Conservation (phyloP, 1,139 yeast species). For the Debaryomyces robertsiae region DNA sequence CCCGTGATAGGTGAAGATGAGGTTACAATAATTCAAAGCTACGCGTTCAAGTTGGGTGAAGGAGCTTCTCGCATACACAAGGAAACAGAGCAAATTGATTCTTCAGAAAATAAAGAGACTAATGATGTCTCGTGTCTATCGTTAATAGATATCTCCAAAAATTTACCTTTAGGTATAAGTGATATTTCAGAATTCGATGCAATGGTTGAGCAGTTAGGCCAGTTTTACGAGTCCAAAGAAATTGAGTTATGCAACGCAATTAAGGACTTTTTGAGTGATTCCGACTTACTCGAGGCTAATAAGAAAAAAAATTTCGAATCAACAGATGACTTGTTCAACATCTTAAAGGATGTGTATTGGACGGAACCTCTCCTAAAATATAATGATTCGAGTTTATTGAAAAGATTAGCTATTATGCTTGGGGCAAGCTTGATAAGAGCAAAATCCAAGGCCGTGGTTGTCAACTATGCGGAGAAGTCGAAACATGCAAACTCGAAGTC, state of each 20-base stretch:
- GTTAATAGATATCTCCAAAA: slow-evolving; percentile 28
- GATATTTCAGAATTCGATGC: slow-evolving; percentile 49
- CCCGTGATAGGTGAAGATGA: slow-evolving; percentile 14
- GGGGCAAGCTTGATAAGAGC: slow-evolving; percentile 32
- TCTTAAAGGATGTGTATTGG: slow-evolving; percentile 14
- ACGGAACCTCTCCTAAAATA: slow-evolving; percentile 14
- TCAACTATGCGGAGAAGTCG: slow-evolving; percentile 14
- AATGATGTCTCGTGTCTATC: slow-evolving; percentile 18
- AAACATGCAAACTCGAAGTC: slow-evolving; percentile 18
- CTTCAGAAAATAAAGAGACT: not conserved
- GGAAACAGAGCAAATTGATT: slow-evolving; percentile 4
- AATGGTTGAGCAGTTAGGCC: slow-evolving; percentile 51
- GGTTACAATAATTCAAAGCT: slow-evolving; percentile 27
- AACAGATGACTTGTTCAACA: slow-evolving; percentile 13
- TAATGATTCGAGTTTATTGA: slow-evolving; percentile 20
- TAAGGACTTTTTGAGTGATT: not conserved
- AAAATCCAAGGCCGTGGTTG: slow-evolving; percentile 15
- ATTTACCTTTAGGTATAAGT: slow-evolving; percentile 26
- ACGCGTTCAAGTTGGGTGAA: slow-evolving; percentile 35
- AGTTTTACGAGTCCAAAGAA: slow-evolving; percentile 33
- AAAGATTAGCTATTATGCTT: slow-evolving; percentile 23
- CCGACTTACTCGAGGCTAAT: not conserved
- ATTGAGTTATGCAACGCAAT: slow-evolving; percentile 18
- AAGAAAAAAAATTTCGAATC: slow-evolving; percentile 1
- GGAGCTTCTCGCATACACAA: slow-evolving; percentile 15